Evolutionary conservation across 495 filamentous ascomycete genomes (phyloP).

Genomic region (Trichocladium antarcticum): DNA sequence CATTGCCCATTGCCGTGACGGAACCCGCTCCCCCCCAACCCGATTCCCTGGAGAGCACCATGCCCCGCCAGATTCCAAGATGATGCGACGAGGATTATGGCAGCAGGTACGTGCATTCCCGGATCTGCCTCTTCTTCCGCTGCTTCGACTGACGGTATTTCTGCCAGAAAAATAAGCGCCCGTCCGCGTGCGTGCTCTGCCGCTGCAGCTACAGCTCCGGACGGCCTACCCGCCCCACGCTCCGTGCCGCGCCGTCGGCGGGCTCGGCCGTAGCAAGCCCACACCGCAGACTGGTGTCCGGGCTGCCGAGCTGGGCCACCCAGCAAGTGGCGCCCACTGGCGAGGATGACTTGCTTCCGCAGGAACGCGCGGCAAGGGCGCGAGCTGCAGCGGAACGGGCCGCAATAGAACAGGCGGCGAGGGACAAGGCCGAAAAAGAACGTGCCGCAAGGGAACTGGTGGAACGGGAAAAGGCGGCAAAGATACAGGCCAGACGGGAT

Average conservation of each 20-base stretch:
- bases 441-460: no score
- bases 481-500: no score
- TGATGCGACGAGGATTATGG: constrained; percentile 29
- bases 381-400: background rate
- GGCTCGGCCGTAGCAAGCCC: background rate
- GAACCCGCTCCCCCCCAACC: background rate
- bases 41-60: constrained; percentile 10
- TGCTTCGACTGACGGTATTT: background rate
- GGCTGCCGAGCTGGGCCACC: constrained; percentile 7
- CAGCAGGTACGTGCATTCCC: constrained; percentile 20
- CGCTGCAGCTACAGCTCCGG: constrained; percentile 13
- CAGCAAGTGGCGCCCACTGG: background rate
- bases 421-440: background rate
- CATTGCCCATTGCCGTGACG: background rate
- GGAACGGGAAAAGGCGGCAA: no score
- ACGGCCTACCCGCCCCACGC: background rate
- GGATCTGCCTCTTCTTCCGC: no score
- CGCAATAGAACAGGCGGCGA: background rate
- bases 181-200: constrained; percentile 22
- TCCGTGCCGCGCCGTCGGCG: background rate
- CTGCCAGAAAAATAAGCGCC: constrained; percentile 16
- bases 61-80: constrained; percentile 17
- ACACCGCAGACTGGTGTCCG: background rate
- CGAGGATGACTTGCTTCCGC: constrained; percentile 6
- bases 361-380: background rate